Evolutionary conservation across 2,329 filamentous ascomycete genomes (phyloP), one percentile per base, ranked within the genome.

Genomic region (Fusarium compactum): DNA sequence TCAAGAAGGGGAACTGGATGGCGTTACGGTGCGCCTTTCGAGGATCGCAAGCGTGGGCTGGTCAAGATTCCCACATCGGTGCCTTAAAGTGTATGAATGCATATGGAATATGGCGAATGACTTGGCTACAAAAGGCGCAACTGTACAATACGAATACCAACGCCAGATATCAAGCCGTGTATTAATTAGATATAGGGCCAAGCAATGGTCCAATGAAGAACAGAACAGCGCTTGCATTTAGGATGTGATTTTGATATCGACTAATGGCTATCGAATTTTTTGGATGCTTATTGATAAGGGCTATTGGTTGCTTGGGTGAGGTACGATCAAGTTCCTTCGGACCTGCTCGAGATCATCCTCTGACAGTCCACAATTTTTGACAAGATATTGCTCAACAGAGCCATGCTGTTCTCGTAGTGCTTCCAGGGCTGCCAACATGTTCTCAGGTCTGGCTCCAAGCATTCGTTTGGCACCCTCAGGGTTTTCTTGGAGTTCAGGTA

Each of bases 1-100:
- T 81, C 84, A 7, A 79, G 81, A 38, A 79, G 78, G 27, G 88
- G 82, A 15, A 84, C 87, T 4, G 90, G 90, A 22, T 89, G 86
- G 85, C 82, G 88, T 64, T 92, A 92, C 72, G 90, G 90, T 65
- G 85, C 85, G 65, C 90, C 90, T 14, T 82, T 84, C 68, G 83
- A 87, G 75, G 90, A 92, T 76, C 85, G 90, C 60, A 87, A 85
- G 80, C 87, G 85, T 72, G 89, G 87, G n/a, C 76, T 86, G 76
- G 80, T 90, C 81, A 92, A 91, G 85, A 91, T 92, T 76, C 90
- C 90, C 24, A 90, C 86, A 38, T 86, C 83, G 56, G 88, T 91
- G 58, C 86, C 85, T 64, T 88, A 72, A 83, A 63, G 46, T 67
- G 66, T 66, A 65, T 74, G 51, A 70, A 56, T 69, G 61, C 66